Conservation (phyloP, 169 alveolate species). For the Perkinsus olseni region DNA sequence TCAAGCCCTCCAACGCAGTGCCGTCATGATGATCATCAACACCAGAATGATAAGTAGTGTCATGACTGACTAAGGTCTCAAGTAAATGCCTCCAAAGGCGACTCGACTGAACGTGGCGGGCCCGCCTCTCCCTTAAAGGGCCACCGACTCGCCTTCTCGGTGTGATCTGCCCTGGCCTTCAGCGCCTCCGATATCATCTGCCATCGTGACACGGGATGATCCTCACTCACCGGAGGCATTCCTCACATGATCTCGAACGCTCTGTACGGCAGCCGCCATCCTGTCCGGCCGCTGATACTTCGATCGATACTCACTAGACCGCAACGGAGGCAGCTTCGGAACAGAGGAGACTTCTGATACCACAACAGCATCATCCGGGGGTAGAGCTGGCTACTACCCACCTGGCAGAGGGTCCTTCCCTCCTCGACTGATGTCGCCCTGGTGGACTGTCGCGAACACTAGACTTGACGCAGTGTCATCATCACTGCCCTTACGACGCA, state of each 20-base stretch:
- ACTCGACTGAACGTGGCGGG: too few species aligned
- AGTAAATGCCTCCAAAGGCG: too few species aligned
- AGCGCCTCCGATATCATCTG: not conserved
- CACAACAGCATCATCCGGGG: not conserved
- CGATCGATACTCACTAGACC: not conserved
- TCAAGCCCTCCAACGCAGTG: too few species aligned
- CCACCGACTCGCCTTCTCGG: too few species aligned
- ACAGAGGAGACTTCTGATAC: not conserved
- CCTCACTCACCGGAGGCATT: not conserved
- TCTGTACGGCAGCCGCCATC: not conserved
- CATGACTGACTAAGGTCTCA: too few species aligned
- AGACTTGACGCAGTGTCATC: not conserved
- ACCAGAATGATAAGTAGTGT: too few species aligned
- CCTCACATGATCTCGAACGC: not conserved
- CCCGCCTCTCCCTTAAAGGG: too few species aligned
- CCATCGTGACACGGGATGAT: not conserved
- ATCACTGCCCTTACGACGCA: not conserved
- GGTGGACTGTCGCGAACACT: not conserved
- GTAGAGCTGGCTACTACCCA: not conserved
- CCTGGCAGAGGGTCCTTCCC: not conserved
- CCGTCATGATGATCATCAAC: too few species aligned
- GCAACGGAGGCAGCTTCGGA: not conserved
- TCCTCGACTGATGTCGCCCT: not conserved
- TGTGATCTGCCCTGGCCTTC: too few species aligned
- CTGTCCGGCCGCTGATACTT: not conserved